Percentiles rank a stretch among this genome's conserved stretches.
Evolutionary conservation across 768 basidiomycete species (phyloP).

Genomic region (Termitomyces sp.): DNA sequence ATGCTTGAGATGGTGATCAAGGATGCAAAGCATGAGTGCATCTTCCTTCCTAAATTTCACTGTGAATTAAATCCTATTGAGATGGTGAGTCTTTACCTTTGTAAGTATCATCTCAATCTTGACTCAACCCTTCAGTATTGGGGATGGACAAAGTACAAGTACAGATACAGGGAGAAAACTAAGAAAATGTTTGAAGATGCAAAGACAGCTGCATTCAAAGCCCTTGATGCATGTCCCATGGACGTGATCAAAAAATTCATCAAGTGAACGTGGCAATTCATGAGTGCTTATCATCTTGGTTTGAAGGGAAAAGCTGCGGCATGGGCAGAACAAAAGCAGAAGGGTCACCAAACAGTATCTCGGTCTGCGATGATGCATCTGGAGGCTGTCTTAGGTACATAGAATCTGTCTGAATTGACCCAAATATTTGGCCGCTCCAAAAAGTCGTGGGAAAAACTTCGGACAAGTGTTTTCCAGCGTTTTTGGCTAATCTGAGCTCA

Average conservation of each 20-base stretch:
- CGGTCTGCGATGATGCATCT: constrained; percentile 29
- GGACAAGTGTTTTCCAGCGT: constrained; percentile 9
- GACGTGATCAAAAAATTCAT: neutral
- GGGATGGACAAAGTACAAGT: constrained; percentile 32
- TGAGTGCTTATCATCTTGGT: constrained; percentile 28
- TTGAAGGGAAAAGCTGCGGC: constrained; percentile 34
- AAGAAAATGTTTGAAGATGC: constrained; percentile 21
- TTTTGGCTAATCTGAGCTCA: neutral
- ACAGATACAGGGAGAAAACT: constrained; percentile 23
- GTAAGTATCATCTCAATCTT: constrained; percentile 15
- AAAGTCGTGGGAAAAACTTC: constrained; percentile 23
- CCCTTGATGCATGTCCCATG: constrained; percentile 19
- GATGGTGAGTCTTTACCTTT: constrained; percentile 25
- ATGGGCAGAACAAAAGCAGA: constrained; percentile 29
- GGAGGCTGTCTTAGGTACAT: constrained; percentile 24
- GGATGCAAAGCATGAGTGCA: constrained; percentile 28
- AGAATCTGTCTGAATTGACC: constrained; percentile 5
- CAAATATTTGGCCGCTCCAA: constrained; percentile 14
- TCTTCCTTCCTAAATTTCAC: neutral
- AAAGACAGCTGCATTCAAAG: neutral
- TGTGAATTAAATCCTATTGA: constrained; percentile 39
- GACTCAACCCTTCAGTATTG: constrained; percentile 23
- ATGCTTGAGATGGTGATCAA: constrained; percentile 30
- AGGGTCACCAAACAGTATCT: constrained; percentile 27
- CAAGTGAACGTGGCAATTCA: neutral